Conservation (phyloP, 257 asterid genomes). For the Solanum clarkiae region DNA sequence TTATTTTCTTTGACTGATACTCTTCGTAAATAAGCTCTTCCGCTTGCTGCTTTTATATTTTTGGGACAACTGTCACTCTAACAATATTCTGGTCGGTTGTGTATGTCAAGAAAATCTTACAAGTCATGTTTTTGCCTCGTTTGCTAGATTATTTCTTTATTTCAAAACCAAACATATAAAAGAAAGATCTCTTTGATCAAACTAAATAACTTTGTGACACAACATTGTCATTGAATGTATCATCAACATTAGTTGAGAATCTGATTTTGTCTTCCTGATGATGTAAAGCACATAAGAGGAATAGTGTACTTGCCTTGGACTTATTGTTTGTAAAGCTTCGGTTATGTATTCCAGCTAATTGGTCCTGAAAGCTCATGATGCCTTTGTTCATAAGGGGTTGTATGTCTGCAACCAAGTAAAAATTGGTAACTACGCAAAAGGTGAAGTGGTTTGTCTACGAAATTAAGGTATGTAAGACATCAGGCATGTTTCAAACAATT, state of each 20-base stretch:
- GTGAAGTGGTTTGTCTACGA: too few species aligned
- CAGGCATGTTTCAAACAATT: background rate
- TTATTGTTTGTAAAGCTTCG: background rate
- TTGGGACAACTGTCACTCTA: background rate
- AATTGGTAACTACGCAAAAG: too few species aligned
- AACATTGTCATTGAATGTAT: conserved; percentile 9
- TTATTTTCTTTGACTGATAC: background rate
- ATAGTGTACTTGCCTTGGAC: too few species aligned
- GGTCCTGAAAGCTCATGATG: conserved; percentile 18
- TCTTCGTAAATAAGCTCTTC: background rate
- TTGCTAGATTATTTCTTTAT: background rate
- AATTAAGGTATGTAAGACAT: background rate
- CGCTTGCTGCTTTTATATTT: background rate
- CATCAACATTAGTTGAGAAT: conserved; percentile 15
- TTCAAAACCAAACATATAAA: background rate
- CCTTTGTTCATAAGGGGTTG: conserved; percentile 10
- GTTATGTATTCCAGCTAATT: background rate
- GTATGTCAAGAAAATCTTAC: background rate
- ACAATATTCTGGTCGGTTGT: background rate
- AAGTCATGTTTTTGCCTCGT: background rate
- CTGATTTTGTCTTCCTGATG: conserved; percentile 6
- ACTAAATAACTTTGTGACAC: background rate
- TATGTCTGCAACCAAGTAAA: too few species aligned
- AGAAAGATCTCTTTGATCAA: too few species aligned
- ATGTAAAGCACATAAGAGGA: too few species aligned